Base-by-base conservation (phyloP, 2,329 filamentous ascomycete genomes). In the Basipetospora sp. region DNA sequence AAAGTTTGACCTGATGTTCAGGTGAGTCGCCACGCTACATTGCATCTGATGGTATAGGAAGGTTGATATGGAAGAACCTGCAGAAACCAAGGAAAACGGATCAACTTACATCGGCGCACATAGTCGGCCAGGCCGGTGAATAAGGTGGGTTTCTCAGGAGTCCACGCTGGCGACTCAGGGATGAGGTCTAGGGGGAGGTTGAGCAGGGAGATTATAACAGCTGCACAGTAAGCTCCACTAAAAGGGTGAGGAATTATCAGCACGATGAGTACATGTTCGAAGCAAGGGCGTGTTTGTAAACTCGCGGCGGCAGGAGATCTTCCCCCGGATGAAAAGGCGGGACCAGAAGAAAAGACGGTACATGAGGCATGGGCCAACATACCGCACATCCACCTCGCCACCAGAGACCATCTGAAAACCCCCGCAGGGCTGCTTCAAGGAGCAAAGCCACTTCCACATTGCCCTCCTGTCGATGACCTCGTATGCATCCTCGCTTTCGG, bases 311-410 rank as follows among this genome's bases (percentile, higher is more conserved):
- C n/a, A n/a, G n/a, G n/a, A n/a, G n/a, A n/a, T n/a, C n/a, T n/a
- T n/a, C n/a, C n/a, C n/a, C n/a, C n/a, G n/a, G n/a, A n/a, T n/a
- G n/a, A n/a, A n/a, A n/a, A n/a, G n/a, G n/a, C n/a, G n/a, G n/a
- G n/a, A n/a, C n/a, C n/a, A n/a, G n/a, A n/a, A 25, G 22, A 25
- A 25, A 11, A 11, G 22, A 25, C 22, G 22, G 22, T 25, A 25
- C 22, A 25, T 25, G 11, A 25, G 22, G 11, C 9, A 38, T 13
- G 30, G n/a, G 19, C 20, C 6, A 8, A 32, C 67, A 56, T 67
- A 82, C 80, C 85, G 77, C 43, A 94, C 81, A 57, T 98, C 90
- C 58, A 90, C 80, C 61, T 98, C 90, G 41, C 87, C 90, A 42
- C 81, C 84, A 35, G 80, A 61, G 36, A 77, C 78, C 65, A 98